A percentile compares a stretch with the other conserved stretches of the same genome.
Evolutionary conservation across 2,329 filamentous ascomycete genomes (phyloP).

Genomic region (Trichothecium roseum): DNA sequence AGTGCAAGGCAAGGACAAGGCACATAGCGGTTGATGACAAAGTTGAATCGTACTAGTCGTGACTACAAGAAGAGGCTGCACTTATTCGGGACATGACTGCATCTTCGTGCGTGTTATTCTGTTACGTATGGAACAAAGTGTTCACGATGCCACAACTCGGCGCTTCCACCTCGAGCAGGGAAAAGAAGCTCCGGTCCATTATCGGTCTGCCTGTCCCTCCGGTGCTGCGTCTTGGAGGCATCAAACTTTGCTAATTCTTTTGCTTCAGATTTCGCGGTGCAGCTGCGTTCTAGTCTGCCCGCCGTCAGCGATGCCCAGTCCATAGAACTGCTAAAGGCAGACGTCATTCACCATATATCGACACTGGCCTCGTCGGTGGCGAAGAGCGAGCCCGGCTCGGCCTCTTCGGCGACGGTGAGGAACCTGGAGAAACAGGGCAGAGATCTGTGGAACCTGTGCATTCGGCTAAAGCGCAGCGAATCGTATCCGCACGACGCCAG

Average conservation of each 20-base stretch:
- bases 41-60: too few species aligned
- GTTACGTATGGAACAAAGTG: too few species aligned
- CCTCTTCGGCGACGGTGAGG: conserved; percentile 5
- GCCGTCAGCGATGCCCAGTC: conserved; percentile 16
- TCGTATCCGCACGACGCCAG: conserved; percentile 9
- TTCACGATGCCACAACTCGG: conserved; percentile 2
- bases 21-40: too few species aligned
- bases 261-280: conserved; percentile 15
- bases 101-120: too few species aligned
- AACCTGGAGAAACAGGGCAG: conserved; percentile 48
- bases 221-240: too few species aligned
- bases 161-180: conserved; percentile 7
- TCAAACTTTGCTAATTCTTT: background rate
- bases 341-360: conserved; percentile 17
- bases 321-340: conserved; percentile 27
- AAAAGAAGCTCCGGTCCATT: conserved; percentile 13
- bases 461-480: conserved; percentile 30
- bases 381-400: background rate
- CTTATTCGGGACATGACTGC: too few species aligned
- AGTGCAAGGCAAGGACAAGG: too few species aligned
- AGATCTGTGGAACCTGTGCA: conserved; percentile 57
- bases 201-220: conserved; percentile 10
- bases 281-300: conserved; percentile 14
- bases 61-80: too few species aligned
- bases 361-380: conserved; percentile 7